Percentiles rank a stretch among this genome's conserved stretches.
These are phyloP conservation scores for Pelargonium hybrid DNA, from an alignment of 441 rosid species.

Conservation along the genomic window DNA sequence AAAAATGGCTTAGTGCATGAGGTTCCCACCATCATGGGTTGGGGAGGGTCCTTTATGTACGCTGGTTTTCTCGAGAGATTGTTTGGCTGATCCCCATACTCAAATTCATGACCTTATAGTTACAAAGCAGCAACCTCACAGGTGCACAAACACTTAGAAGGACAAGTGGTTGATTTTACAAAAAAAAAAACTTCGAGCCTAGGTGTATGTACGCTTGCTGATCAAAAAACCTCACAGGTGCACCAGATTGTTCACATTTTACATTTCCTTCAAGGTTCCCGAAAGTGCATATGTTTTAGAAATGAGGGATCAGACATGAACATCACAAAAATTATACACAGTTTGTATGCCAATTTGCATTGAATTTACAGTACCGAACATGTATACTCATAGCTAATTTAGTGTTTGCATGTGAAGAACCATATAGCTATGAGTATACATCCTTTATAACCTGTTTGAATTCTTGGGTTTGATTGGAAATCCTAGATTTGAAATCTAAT, in stretches of 20 bases:
- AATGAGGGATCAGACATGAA: neutral
- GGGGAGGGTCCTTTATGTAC: neutral
- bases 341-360: neutral
- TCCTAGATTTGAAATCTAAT: neutral
- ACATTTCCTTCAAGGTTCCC: neutral
- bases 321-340: neutral
- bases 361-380: neutral
- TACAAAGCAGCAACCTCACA: conserved; percentile 1
- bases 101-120: neutral
- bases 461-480: neutral
- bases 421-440: neutral
- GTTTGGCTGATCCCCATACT: neutral
- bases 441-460: neutral
- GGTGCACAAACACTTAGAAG: no score
- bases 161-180: no score
- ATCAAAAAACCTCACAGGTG: neutral
- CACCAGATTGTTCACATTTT: neutral
- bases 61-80: neutral
- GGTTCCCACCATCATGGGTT: neutral
- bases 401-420: neutral
- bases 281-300: neutral
- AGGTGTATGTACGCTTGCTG: no score
- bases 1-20: neutral
- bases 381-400: neutral
- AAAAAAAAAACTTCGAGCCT: no score